Percentiles rank a stretch among this genome's conserved stretches.
phyloP scores from a whole-genome alignment of 1,139 yeast genomes.

The Geotrichum carabidarum region DNA sequence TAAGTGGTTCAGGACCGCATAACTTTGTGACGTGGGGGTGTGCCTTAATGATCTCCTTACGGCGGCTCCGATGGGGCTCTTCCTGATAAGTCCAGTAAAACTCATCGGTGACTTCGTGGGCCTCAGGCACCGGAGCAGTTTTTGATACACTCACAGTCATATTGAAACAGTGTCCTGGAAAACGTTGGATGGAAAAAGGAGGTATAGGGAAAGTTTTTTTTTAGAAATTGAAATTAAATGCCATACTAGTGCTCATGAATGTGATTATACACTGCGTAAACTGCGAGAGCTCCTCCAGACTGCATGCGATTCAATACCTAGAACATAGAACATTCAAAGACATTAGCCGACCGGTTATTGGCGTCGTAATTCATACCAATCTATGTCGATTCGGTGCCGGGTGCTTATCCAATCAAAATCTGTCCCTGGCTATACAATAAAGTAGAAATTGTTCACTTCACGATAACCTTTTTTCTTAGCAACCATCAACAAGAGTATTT shows the following conservation, averaged over 20 bases:
- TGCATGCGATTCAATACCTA: no score
- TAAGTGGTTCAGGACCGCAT: slow-evolving; percentile 80
- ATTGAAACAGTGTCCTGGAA: neutral
- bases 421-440: neutral
- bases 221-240: neutral
- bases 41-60: slow-evolving; percentile 65
- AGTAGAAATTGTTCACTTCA: neutral
- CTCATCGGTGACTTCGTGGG: slow-evolving; percentile 8
- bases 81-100: slow-evolving; percentile 79
- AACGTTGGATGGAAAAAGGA: neutral
- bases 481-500: neutral
- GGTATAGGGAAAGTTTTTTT: neutral
- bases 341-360: no score
- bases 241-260: neutral
- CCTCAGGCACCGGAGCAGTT: neutral
- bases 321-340: no score
- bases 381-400: no score
- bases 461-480: neutral
- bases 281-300: no score
- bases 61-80: slow-evolving; percentile 75
- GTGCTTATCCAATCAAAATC: no score
- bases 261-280: neutral
- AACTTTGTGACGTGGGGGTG: slow-evolving; percentile 77
- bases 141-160: neutral
- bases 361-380: no score